Evolutionary conservation across 495 filamentous ascomycete species (phyloP), one percentile per base, ranked within the genome.

Genomic region (Emericellopsis terricola): DNA sequence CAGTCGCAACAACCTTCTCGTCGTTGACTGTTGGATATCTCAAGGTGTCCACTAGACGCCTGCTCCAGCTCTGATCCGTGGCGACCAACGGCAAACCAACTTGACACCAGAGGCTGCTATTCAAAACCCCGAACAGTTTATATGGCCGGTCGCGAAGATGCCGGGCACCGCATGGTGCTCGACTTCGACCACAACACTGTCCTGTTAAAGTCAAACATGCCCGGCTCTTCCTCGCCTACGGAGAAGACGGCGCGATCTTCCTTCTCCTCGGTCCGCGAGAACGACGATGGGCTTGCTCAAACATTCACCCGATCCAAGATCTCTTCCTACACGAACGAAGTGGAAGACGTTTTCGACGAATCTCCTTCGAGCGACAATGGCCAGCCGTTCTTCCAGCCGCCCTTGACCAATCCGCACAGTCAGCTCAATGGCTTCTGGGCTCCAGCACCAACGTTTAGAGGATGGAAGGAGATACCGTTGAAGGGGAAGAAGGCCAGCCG

Each of bases 401-500:
- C 61, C 13, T 36, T 60, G 27, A 66, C 62, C 8, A 41, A 59
- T 16, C 62, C 59, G 14, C 33, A 55, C 37, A 62, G 59, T 43
- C 56, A 42, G 33, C 52, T 71, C 3, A 64, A 65, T 23, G 64
- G 61, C 31, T 79, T 72, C 45, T 78, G 75, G 57, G 76, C 74
- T 44, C 78, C 75, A 5, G 78, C 76, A 45, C 73, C 78, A 41
- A 65, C 67, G 39, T 81, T 79, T 42, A 53, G 67, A 39, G 76
- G 75, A 28, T 81, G 76, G 77, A 82, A 78, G 55, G 64, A 71
- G 46, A 76, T 81, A 43, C 63, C 64, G 24, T 55, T 78, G 23
- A 65, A 64, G 32, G 76, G 76, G 8, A 73, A 65, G 44, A 64
- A 68, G 41, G 60, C 73, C 18, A 82, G 76, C 57, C 73, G 69